Evolutionary conservation across 1,284 basidiomycete species (phyloP).

Genomic region (Ganoderma meredithae): DNA sequence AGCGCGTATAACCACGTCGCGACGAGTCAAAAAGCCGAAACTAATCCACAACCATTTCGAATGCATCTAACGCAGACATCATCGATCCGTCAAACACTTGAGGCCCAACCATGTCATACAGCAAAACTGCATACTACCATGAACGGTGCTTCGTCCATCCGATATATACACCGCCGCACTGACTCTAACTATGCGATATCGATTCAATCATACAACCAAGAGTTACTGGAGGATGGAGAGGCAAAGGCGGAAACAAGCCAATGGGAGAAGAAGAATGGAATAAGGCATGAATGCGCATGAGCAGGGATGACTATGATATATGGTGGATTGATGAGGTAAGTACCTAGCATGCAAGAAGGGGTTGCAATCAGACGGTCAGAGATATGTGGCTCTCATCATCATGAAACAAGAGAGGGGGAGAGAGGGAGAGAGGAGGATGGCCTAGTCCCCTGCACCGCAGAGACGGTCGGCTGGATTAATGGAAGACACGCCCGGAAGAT

Average conservation of each 20-base stretch:
- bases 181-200: slow-evolving; percentile 34
- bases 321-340: slow-evolving; percentile 25
- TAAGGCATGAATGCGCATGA: slow-evolving; percentile 33
- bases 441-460: slow-evolving; percentile 41
- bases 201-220: slow-evolving; percentile 35
- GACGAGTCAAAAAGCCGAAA: no score
- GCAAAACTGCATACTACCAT: slow-evolving; percentile 16
- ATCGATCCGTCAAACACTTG: background rate
- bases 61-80: background rate
- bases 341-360: slow-evolving; percentile 32
- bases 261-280: slow-evolving; percentile 16
- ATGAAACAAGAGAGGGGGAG: slow-evolving; percentile 11
- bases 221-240: slow-evolving; percentile 18
- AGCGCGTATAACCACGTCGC: no score
- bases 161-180: slow-evolving; percentile 35
- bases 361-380: slow-evolving; percentile 5
- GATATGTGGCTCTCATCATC: slow-evolving; percentile 19
- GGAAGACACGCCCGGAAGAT: slow-evolving; percentile 22
- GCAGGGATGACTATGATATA: slow-evolving; percentile 34
- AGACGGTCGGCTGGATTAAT: slow-evolving; percentile 31
- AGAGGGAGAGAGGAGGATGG: background rate
- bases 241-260: slow-evolving; percentile 7
- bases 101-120: background rate
- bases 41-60: background rate
- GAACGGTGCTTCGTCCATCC: slow-evolving; percentile 29